Conservation (phyloP, 768 basidiomycete genomes). For the Boletus vermiculosoides region DNA sequence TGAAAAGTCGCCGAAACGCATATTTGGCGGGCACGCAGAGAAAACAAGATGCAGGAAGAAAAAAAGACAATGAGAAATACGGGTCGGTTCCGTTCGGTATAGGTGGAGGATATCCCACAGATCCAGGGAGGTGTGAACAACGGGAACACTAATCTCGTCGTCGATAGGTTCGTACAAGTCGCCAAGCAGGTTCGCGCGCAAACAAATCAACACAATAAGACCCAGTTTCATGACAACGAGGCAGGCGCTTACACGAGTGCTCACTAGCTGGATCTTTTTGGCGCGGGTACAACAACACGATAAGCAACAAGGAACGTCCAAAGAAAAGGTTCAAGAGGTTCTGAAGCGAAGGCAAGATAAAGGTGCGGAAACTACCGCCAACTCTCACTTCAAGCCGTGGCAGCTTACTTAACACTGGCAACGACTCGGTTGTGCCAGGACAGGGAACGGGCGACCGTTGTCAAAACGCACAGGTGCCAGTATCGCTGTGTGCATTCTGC, state of each 20-base stretch:
- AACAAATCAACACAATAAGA: constrained; percentile 34
- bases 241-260: constrained; percentile 25
- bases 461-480: background rate
- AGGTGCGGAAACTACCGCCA: background rate
- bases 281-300: background rate
- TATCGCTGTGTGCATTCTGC: background rate
- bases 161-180: constrained; percentile 23
- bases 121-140: constrained; percentile 20
- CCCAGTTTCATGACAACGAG: constrained; percentile 19
- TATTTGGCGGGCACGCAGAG: constrained; percentile 18
- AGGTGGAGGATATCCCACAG: constrained; percentile 13
- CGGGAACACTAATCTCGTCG: constrained; percentile 19
- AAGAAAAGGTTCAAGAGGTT: background rate
- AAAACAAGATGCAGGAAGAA: background rate
- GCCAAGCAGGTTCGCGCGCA: constrained; percentile 27
- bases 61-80: background rate
- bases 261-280: background rate
- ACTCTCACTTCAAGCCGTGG: no score
- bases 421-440: background rate
- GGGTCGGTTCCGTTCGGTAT: constrained; percentile 5
- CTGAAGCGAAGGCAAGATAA: background rate
- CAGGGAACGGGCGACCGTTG: no score
- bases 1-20: constrained; percentile 75
- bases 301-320: background rate
- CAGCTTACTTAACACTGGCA: background rate